A percentile compares a stretch with the other conserved stretches of the same genome.
These are phyloP conservation scores for Daldinia vernicosa DNA, from an alignment of 495 filamentous ascomycete genomes.

Conservation along the genomic window DNA sequence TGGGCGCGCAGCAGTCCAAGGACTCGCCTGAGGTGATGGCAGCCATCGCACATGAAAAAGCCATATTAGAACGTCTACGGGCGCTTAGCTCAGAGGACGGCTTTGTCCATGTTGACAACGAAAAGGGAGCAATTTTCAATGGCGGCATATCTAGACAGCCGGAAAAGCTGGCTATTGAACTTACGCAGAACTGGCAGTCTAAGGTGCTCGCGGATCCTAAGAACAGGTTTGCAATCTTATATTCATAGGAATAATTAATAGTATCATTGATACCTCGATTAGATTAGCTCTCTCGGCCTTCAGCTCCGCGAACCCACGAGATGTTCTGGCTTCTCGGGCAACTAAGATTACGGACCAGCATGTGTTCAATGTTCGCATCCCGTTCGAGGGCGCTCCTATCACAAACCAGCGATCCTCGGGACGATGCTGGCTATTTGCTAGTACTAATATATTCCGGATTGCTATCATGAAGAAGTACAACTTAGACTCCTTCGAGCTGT, in stretches of 20 bases:
- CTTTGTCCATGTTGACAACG: conserved; percentile 58
- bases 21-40: conserved; percentile 29
- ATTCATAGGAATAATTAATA: background rate
- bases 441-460: conserved; percentile 86
- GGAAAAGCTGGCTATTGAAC: conserved; percentile 55
- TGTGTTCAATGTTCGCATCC: conserved; percentile 82
- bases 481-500: conserved; percentile 79
- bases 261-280: background rate
- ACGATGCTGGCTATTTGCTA: conserved; percentile 89
- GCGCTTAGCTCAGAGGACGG: conserved; percentile 55
- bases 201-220: conserved; percentile 70
- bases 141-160: conserved; percentile 42
- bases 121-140: conserved; percentile 33
- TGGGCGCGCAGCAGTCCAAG: conserved; percentile 61
- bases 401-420: conserved; percentile 84
- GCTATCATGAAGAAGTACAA: conserved; percentile 82
- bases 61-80: conserved; percentile 53
- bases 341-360: conserved; percentile 72
- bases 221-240: conserved; percentile 55
- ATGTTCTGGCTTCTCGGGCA: conserved; percentile 64
- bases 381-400: conserved; percentile 81
- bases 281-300: conserved; percentile 75
- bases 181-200: conserved; percentile 65
- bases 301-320: conserved; percentile 61
- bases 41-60: conserved; percentile 50